Conservation (phyloP, 371 early-diverging fungal species). For the Dichotomocladium elegans region DNA sequence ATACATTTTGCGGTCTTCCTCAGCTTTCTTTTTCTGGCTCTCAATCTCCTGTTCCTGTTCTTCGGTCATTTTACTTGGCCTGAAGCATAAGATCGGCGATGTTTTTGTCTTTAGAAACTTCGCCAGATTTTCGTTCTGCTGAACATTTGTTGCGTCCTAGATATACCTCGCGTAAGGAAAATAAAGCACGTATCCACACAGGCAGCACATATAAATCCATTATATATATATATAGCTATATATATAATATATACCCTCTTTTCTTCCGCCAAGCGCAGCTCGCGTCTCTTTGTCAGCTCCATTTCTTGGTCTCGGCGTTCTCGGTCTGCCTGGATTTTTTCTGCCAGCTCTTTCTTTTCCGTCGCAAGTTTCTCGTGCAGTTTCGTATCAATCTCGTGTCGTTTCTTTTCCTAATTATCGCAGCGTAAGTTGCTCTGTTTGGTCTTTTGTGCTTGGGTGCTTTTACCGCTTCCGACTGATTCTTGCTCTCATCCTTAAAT, state of each 20-base stretch:
- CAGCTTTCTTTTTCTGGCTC: slow-evolving; percentile 19
- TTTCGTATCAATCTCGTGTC: slow-evolving; percentile 48
- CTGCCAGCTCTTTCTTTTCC: slow-evolving; percentile 43
- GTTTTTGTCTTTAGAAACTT: slow-evolving; percentile 44
- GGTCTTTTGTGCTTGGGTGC: neutral
- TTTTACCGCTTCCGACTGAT: slow-evolving; percentile 46
- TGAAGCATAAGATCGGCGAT: slow-evolving; percentile 43
- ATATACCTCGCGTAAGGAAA: neutral
- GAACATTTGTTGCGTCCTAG: slow-evolving; percentile 18
- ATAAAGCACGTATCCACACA: neutral
- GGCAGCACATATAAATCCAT: neutral
- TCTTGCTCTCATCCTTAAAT: slow-evolving; percentile 45
- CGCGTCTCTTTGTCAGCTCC: slow-evolving; percentile 16
- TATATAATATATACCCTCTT: slow-evolving; percentile 33
- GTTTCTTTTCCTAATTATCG: slow-evolving; percentile 52
- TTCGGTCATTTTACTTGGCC: slow-evolving; percentile 43
- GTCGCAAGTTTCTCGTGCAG: slow-evolving; percentile 42
- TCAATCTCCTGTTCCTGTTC: slow-evolving; percentile 17
- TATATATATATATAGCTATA: no score
- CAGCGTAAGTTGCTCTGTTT: no score
- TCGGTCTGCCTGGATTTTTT: slow-evolving; percentile 35
- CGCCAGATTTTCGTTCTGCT: slow-evolving; percentile 23
- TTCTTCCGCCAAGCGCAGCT: slow-evolving; percentile 24
- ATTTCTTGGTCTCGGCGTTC: slow-evolving; percentile 29
- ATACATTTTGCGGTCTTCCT: slow-evolving; percentile 16